Base-by-base conservation (phyloP, 2,329 filamentous ascomycete species). In the Tolypocladium pustulatum region DNA sequence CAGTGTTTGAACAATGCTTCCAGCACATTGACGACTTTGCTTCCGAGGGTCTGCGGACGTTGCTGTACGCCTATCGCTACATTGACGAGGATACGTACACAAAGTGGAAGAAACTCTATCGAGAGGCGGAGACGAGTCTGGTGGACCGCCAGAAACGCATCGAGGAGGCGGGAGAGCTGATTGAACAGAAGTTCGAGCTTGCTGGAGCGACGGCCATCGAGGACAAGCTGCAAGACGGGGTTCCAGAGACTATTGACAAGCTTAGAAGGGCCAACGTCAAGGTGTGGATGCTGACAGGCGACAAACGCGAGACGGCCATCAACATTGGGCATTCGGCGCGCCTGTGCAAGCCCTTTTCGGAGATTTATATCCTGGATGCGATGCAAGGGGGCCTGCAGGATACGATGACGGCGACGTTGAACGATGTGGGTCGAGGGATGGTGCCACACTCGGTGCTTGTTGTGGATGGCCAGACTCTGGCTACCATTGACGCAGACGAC, bases 281-380 rank as follows among this genome's bases (percentile, higher is more conserved):
- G 71, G 84, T 95, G 60, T 95, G 90, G 90, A 95, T 96, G 90
- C 76, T 96, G 58, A 96, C 90, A 1, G 90, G 90, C 27, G 90
- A 96, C 69, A 93, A 93, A 70, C 83, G 89, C 30, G 90, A 94
- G 72, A 94, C 90, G 0, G 90, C 90, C 51, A 90, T 94, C 73
- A 94, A 93, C 65, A 91, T 93, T 65, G 90, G 89, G 0, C 87
- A 94, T 67, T 92, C 90, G 0, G 80, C 81, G 10, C 75, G 80
- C 12, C 76, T 83, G 10, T 93, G 90, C 67, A 84, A 86, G 34
- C 80, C 92, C 13, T 89, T 88, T 56, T 94, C 90, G 0, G 84
- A 86, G 9, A 75, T 95, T 15, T 89, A 87, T 40, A 84, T 95
- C 25, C 77, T 96, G 3, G 90, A 96, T 66, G 80, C 73, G 1